Conservation (phyloP, 495 filamentous ascomycete genomes). For the Talaromyces wortmannii region DNA sequence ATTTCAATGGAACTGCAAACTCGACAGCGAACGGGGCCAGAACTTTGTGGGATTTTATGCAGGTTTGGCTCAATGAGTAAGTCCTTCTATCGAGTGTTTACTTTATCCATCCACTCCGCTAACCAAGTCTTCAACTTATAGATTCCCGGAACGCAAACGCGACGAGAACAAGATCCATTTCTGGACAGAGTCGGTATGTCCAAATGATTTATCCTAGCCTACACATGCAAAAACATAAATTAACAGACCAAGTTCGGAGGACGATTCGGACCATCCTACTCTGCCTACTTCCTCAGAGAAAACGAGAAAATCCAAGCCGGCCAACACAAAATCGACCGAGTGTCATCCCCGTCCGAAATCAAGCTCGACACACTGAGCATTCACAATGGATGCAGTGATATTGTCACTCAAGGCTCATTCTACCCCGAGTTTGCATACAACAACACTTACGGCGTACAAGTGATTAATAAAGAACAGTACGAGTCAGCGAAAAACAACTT, state of each 20-base stretch:
- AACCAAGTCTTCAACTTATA: too few species aligned
- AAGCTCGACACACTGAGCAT: conserved; percentile 43
- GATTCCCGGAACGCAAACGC: conserved; percentile 42
- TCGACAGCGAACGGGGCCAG: conserved; percentile 45
- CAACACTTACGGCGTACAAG: conserved; percentile 69
- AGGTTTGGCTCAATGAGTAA: conserved; percentile 47
- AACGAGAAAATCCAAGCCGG: conserved; percentile 47
- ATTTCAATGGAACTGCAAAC: conserved; percentile 37
- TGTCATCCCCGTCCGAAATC: conserved; percentile 13
- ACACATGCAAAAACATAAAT: too few species aligned
- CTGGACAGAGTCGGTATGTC: conserved; percentile 35
- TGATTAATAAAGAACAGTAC: conserved; percentile 51
- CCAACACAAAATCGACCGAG: conserved; percentile 21
- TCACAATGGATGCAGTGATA: conserved; percentile 74
- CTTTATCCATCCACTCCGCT: too few species aligned
- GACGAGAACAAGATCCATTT: conserved; percentile 48
- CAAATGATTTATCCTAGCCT: too few species aligned
- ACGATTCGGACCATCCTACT: conserved; percentile 60
- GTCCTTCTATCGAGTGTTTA: too few species aligned
- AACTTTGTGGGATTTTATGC: conserved; percentile 52
- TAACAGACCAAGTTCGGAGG: conserved; percentile 43
- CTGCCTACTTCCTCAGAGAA: conserved; percentile 58
- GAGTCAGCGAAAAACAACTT: conserved; percentile 38
- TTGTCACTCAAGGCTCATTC: conserved; percentile 55
- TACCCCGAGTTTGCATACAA: conserved; percentile 64